Evolutionary conservation across 2,329 filamentous ascomycete genomes (phyloP), one percentile per base, ranked within the genome.

Genomic region (Microdochium bolleyi): DNA sequence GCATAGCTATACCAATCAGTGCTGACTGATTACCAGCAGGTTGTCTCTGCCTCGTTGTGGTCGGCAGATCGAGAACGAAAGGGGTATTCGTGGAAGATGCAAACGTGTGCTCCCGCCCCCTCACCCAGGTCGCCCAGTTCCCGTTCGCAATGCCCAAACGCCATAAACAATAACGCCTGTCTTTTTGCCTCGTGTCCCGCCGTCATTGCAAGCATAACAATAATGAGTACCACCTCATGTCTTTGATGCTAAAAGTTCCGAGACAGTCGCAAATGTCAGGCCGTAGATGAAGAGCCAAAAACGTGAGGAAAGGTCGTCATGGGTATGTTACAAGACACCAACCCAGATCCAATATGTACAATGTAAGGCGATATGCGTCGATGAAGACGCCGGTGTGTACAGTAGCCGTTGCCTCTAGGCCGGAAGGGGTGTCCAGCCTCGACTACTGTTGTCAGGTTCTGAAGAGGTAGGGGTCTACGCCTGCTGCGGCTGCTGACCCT

Each of bases 301-400:
- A 61, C 60, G 56, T 57, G 61, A 61, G 49, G 54, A 53, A 54
- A 58, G 58, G 55, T 61, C 60, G 57, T 60, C 55, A 60, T 60
- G 64, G 64, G 62, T 67, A 67, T 67, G 65, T 60, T 66, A 64
- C 63, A 66, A 61, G 64, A 59, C 58, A 60, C 25, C 55, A 57
- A 58, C 57, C 54, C 54, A 50, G 59, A 65, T 62, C 60, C 62
- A 61, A 58, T 66, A 66, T 67, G 61, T 67, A 66, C 64, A 67
- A 57, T 55, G 53, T 52, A 55, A 61, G 56, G 54, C 46, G 50
- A 55, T 53, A 53, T 30, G 55, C 48, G 54, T 51, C 50, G 54
- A 51, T 51, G 8, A 13, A 37, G 19, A 49, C 24, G 25, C 48
- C 51, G n/a, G 19, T 46, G 9, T 19, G 8, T 22, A 19, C 41